Conservation (phyloP, 1,284 basidiomycete species). For the Trametes polyzona region DNA sequence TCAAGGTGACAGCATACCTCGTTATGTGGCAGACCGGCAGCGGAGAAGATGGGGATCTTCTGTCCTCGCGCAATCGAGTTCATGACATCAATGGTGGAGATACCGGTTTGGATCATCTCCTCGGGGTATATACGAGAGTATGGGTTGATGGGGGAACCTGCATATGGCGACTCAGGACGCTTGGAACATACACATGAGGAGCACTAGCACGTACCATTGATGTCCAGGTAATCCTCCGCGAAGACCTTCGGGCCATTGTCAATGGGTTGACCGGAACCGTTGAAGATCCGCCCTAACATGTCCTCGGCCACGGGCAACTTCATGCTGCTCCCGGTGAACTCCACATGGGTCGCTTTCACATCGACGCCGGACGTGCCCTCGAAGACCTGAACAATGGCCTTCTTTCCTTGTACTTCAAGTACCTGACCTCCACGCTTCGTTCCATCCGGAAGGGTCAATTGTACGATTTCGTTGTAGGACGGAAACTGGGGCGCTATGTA, state of each 20-base stretch:
- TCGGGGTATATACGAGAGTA: conserved; percentile 99
- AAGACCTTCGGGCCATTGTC: conserved; percentile 99
- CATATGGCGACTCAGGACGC: neutral
- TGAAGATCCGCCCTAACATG: conserved; percentile 99
- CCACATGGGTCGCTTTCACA: conserved; percentile 96
- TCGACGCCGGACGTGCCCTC: conserved; percentile 99
- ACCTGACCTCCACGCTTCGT: conserved; percentile 96
- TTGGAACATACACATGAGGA: conserved; percentile 5
- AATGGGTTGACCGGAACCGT: conserved; percentile 97
- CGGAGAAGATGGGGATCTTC: conserved; percentile 99
- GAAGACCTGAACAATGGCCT: conserved; percentile 99
- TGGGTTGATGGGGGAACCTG: conserved; percentile 98
- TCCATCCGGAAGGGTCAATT: conserved; percentile 95
- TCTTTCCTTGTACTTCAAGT: conserved; percentile 97
- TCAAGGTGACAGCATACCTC: conserved; percentile 60
- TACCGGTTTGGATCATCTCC: conserved; percentile 99
- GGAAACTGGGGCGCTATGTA: conserved; percentile 70
- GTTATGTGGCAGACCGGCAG: conserved; percentile 98
- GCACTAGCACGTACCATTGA: conserved; percentile 78
- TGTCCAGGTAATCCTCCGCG: conserved; percentile 99
- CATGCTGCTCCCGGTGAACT: conserved; percentile 98
- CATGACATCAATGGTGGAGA: conserved; percentile 98
- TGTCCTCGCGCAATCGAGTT: conserved; percentile 99
- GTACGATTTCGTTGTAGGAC: conserved; percentile 99
- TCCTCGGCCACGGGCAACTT: conserved; percentile 99